Evolutionary conservation across 75 land plant genomes (phyloP).

Genomic region (Chamaecyparis obtusa): DNA sequence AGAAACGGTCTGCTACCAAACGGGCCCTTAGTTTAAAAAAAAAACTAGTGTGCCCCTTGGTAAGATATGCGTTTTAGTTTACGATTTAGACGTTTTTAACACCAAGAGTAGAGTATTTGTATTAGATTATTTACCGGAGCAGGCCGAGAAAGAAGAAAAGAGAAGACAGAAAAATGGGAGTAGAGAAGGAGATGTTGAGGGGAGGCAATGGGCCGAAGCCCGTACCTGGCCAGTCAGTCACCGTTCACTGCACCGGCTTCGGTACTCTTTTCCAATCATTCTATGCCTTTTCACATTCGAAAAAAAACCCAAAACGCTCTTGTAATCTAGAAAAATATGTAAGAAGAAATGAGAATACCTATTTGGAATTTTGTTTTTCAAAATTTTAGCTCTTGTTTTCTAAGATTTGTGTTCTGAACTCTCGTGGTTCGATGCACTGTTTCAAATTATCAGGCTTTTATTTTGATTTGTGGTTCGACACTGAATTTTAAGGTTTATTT

Average conservation of each 20-base stretch:
- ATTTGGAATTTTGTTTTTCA: neutral
- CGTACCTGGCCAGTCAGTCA: conserved; percentile 73
- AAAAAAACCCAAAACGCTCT: too few relatives aligned
- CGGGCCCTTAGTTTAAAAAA: too few relatives aligned
- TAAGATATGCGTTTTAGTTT: too few relatives aligned
- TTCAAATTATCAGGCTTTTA: neutral
- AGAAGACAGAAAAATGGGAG: conserved; percentile 45
- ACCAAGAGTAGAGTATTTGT: neutral
- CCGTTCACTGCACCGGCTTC: conserved; percentile 95
- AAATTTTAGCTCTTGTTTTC: neutral
- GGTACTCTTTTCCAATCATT: conserved; percentile 26
- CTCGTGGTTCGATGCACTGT: neutral
- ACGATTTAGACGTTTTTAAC: neutral
- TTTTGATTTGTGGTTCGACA: neutral
- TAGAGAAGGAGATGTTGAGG: conserved; percentile 70
- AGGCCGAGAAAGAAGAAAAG: neutral
- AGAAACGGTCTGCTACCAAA: too few relatives aligned
- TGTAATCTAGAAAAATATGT: too few relatives aligned
- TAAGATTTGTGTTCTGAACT: neutral
- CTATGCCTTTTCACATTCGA: too few relatives aligned
- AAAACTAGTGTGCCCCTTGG: too few relatives aligned
- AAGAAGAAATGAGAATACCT: too few relatives aligned
- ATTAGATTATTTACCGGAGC: neutral
- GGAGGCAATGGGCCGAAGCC: conserved; percentile 85
- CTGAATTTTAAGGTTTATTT: neutral